These are phyloP conservation scores for Exophiala sp. DNA, from an alignment of 2,329 filamentous ascomycete genomes.

Conservation along the genomic window DNA sequence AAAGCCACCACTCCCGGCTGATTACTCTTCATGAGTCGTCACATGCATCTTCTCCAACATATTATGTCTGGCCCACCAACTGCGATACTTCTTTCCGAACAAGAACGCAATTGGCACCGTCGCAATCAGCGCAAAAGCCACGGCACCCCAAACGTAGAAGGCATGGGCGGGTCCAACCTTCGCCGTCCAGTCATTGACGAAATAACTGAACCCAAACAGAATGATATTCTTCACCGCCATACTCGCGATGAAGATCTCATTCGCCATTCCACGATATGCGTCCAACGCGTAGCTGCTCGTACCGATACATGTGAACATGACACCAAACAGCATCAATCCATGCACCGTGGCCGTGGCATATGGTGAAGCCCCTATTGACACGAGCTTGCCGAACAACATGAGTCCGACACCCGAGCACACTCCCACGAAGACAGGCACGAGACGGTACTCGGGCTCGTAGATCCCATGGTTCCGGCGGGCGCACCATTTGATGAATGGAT, in stretches of 20 bases:
- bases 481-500: constrained; percentile 34
- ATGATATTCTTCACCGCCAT: constrained; percentile 46
- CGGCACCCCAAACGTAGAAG: constrained; percentile 18
- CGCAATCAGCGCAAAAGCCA: constrained; percentile 15
- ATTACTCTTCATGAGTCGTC: constrained; percentile 14
- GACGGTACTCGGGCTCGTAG: constrained; percentile 40
- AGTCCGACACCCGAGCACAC: constrained; percentile 49
- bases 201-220: constrained; percentile 38
- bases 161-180: constrained; percentile 9
- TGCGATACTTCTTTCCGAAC: constrained; percentile 20
- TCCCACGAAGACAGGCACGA: constrained; percentile 36
- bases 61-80: constrained; percentile 18
- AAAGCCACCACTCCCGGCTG: background rate
- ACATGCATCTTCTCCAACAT: constrained; percentile 17
- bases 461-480: constrained; percentile 44
- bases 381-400: constrained; percentile 37
- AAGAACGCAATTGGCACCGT: constrained; percentile 11
- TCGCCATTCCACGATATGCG: constrained; percentile 43
- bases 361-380: background rate
- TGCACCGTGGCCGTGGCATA: constrained; percentile 16
- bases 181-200: constrained; percentile 20
- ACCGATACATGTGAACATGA: constrained; percentile 39
- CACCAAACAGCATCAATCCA: constrained; percentile 17
- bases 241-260: constrained; percentile 43
- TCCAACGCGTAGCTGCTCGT: constrained; percentile 52